Percentiles rank a stretch among this genome's conserved stretches.
Evolutionary conservation across 306 rosid species (phyloP).

Genomic region (Acacia confusa): DNA sequence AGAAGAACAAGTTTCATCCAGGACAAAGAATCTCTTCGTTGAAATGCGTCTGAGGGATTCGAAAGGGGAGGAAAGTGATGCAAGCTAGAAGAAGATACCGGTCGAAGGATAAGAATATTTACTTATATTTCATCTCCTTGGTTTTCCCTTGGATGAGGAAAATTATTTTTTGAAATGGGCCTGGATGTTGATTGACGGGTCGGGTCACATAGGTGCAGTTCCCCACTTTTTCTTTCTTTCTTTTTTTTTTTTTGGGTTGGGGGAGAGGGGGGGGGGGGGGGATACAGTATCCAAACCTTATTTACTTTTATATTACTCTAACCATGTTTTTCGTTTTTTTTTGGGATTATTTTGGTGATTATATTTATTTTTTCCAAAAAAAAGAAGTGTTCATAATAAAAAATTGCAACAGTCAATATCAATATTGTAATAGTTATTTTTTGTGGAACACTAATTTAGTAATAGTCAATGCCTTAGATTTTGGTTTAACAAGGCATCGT

Average conservation of each 20-base stretch:
- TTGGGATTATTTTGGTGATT: not conserved
- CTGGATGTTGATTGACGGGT: not conserved
- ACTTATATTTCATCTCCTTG: not conserved
- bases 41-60: not conserved
- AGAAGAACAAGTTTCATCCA: not conserved
- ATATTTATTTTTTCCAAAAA: not conserved
- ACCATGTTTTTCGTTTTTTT: too few relatives aligned
- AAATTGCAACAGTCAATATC: not conserved
- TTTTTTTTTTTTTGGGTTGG: too few relatives aligned
- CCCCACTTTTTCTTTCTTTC: too few relatives aligned
- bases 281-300: too few relatives aligned
- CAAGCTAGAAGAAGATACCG: not conserved
- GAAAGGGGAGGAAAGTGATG: conserved; percentile 1
- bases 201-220: too few relatives aligned
- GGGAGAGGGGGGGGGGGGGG: too few relatives aligned
- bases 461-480: too few relatives aligned
- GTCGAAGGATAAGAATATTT: not conserved
- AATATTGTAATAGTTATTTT: too few relatives aligned
- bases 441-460: too few relatives aligned
- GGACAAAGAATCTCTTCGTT: not conserved
- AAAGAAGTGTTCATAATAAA: not conserved
- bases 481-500: too few relatives aligned
- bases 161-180: not conserved
- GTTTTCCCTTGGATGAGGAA: not conserved
- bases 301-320: too few relatives aligned